Base-by-base conservation (phyloP, 805 yeast species). In the Wickerhamomyces chambardii region DNA sequence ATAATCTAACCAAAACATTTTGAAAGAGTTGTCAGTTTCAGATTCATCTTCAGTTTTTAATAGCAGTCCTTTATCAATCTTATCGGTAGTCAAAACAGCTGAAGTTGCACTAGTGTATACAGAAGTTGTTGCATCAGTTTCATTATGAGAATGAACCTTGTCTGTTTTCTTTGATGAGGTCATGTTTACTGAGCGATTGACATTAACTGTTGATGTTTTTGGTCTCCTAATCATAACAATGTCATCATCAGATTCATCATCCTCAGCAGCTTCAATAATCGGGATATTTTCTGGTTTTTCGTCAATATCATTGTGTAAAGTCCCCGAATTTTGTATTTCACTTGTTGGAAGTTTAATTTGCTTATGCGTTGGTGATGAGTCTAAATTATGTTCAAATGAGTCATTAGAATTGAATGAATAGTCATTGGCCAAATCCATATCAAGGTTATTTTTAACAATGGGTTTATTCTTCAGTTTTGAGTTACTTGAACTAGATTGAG, bases 1-100 rank as follows among this genome's bases (percentile, higher is more conserved):
- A 55, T 78, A 87, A 57, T 92, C 98, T 22, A 84, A 59, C 97
- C 97, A 92, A 56, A 71, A 92, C 78, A 90, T 77, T 47, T 74
- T 73, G 52, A 87, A 70, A 1, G 66, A 45, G 30, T 69, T 71
- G 4, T 58, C 59, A 29, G 58, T 61, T 26, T 54, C 60, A 32
- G 50, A 48, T 18, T 48, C 56, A 4, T 44, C 50, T 12, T 50
- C 47, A 6, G 15, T 14, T 8, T 24, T n/a, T 5, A 24, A 8
- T 9, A 51, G 40, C 26, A 44, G 30, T 4, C 39, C 47, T 36
- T 41, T 42, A 7, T 42, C 48, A 6, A 51, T 25, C 28, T 47
- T 48, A 3, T 48, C 46, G 15, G 43, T 29, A 10, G 36, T 19
- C 2, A 36, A 30, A 1, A 34, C 25, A 12, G 45, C 6, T 6